Evolutionary conservation across 2,329 filamentous ascomycete species (phyloP).

Genomic region (Harringtonia lauricola): DNA sequence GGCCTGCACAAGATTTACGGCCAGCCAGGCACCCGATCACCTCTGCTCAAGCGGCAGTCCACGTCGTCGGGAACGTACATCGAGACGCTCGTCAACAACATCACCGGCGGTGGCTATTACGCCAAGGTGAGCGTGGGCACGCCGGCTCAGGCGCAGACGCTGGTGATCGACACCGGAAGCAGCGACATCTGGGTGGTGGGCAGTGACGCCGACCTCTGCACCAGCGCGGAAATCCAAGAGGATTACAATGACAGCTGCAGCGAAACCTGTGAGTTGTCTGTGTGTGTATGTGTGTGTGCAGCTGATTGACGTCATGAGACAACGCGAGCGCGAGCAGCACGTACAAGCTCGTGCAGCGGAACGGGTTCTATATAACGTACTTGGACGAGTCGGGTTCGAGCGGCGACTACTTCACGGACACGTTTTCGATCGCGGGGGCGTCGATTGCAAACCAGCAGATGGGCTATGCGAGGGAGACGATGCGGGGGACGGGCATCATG

Average conservation of each 20-base stretch:
- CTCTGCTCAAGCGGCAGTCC: constrained; percentile 10
- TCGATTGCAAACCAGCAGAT: constrained; percentile 41
- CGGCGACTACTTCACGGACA: constrained; percentile 49
- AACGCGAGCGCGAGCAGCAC: constrained; percentile 35
- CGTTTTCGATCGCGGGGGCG: constrained; percentile 38
- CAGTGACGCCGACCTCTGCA: constrained; percentile 27
- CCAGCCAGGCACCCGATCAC: constrained; percentile 10
- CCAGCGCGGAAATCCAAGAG: constrained; percentile 21
- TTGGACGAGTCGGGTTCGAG: constrained; percentile 42
- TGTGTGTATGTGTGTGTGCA: no score
- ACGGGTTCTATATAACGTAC: constrained; percentile 49
- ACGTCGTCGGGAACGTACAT: constrained; percentile 17
- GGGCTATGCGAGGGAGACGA: constrained; percentile 37
- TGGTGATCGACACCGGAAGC: constrained; percentile 52
- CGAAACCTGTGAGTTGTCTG: constrained; percentile 27
- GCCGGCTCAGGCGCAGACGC: constrained; percentile 39
- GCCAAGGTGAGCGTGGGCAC: constrained; percentile 47
- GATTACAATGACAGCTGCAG: constrained; percentile 23
- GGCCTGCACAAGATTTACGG: constrained; percentile 9
- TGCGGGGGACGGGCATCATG: constrained; percentile 43
- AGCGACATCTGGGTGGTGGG: constrained; percentile 49
- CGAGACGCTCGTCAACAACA: constrained; percentile 37
- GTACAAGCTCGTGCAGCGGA: constrained; percentile 28
- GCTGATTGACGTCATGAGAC: constrained; percentile 15
- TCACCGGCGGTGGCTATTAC: constrained; percentile 44